Evolutionary conservation across 768 basidiomycete genomes (phyloP), one percentile per base, ranked within the genome.

Genomic region (Mycena indigotica): DNA sequence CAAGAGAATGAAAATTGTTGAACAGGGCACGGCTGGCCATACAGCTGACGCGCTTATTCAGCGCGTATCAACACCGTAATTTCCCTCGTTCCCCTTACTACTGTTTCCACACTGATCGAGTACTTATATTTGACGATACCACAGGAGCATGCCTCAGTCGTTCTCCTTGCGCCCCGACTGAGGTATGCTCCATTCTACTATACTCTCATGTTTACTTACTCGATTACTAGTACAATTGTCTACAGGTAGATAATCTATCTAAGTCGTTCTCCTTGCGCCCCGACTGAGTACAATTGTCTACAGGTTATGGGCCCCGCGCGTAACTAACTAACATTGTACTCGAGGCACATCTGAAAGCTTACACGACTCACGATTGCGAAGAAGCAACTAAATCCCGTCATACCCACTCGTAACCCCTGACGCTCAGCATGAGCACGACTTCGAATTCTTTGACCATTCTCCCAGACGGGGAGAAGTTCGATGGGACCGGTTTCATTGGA

Each of bases 251-350:
- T 6, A n/a, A 45, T n/a, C 5, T 10, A n/a, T 10, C 13, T n/a
- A 12, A 24, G 16, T 45, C 44, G 23, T 21, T 45, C 44, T 8
- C 16, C 23, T 21, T 8, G 12, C n/a, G 16, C 10, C 44, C 23
- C 44, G 44, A 13, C 44, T 45, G 44, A 45, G 44, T 45, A n/a
- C 23, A 45, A 8, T 6, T 45, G 6, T 45, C 44, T 45, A n/a
- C 23, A 45, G 44, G 44, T 45, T 45, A 45, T 45, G 44, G 44
- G 44, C 44, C 44, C 44, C 44, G 44, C 23, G n/a, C 44, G 16
- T n/a, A 45, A n/a, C 23, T 21, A n/a, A 24, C 6, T 13, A 45
- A 45, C n/a, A n/a, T 21, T 8, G 44, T n/a, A 45, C 44, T n/a
- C 44, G 23, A 45, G 44, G 32, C 32, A 35, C 32, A 35, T 19